A percentile compares a stretch with the other conserved stretches of the same genome.
Evolutionary conservation across 2,329 filamentous ascomycete species (phyloP).

Genomic region (Cytospora piceicola): DNA sequence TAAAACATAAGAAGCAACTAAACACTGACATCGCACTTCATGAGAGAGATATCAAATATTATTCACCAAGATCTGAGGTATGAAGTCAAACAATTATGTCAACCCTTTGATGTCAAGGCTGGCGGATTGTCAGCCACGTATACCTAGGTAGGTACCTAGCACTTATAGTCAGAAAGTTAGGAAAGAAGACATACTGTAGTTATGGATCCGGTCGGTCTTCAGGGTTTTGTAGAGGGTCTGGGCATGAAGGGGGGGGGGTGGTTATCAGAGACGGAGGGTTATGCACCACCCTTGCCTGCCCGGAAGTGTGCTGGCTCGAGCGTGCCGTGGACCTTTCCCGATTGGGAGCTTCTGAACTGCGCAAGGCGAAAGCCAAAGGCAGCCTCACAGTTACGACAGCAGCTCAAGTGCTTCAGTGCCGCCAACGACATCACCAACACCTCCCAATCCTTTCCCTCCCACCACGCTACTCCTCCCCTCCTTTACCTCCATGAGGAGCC

Average conservation of each 20-base stretch:
- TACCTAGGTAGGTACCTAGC: no score
- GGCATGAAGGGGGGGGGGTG: background rate
- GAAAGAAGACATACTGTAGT: no score
- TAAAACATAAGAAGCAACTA: no score
- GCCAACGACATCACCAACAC: constrained; percentile 5
- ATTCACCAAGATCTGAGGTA: background rate
- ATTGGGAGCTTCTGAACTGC: background rate
- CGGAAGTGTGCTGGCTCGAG: background rate
- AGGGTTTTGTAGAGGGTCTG: background rate
- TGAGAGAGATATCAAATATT: no score
- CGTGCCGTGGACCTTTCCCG: constrained; percentile 1
- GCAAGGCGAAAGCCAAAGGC: constrained; percentile 13
- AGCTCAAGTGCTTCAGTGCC: background rate
- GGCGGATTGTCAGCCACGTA: no score
- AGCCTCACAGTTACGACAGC: constrained; percentile 22
- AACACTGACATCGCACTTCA: no score
- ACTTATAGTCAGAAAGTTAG: no score
- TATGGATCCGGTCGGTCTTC: no score
- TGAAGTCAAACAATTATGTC: no score
- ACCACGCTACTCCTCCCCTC: background rate
- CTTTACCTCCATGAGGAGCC: background rate
- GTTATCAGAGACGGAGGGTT: background rate
- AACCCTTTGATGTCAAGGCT: no score
- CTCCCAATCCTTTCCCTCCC: background rate
- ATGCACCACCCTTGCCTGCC: background rate